Base-by-base conservation (phyloP, 1,139 yeast species). In the Magnusiomyces tetraspermus region DNA sequence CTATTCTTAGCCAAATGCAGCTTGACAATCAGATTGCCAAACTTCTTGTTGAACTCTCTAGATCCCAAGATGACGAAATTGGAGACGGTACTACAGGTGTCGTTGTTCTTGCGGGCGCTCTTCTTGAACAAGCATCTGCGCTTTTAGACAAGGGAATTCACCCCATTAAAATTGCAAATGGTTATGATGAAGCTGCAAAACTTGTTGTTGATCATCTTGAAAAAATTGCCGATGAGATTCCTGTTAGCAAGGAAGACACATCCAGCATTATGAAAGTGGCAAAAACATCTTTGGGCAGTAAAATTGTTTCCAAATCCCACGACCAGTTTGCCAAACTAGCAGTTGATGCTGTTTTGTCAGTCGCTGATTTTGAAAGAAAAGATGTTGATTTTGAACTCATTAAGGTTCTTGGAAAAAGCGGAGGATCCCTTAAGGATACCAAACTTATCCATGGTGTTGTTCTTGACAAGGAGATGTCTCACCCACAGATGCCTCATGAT, bases 31-130 rank as follows among this genome's bases (percentile, higher is more conserved):
- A 92, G 71, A 90, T 94, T 64, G 99, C 98, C 60, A 90, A 92
- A 71, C 76, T 92, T 59, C 74, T 92, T 65, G 99, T 92, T 42
- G 96, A 94, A 72, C 78, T 94, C 61, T 87, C 97, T 37, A 85
- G 81, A 69, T 87, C 96, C 24, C 99, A 92, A 73, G 99, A 92
- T 69, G 97, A 92, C 66, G 98, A 92, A 72, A 89, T 92, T 65
- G 98, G 98, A 54, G 99, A 92, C 67, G 98, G 98, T 66, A 92
- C 98, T 43, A 92, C 99, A 2, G 98, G 98, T 64, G 99, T 92
- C 33, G 98, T 92, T 54, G 97, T 92, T 1, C 74, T 92, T 51
- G 97, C 98, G 1, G 87, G 96, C 61, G 95, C 97, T 1, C 75
- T 94, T 60, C 75, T 92, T 56, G 97, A 92, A 67, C 96, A 92